phyloP scores from a whole-genome alignment of 371 early-diverging fungal species.

The Mortierella sp. region DNA sequence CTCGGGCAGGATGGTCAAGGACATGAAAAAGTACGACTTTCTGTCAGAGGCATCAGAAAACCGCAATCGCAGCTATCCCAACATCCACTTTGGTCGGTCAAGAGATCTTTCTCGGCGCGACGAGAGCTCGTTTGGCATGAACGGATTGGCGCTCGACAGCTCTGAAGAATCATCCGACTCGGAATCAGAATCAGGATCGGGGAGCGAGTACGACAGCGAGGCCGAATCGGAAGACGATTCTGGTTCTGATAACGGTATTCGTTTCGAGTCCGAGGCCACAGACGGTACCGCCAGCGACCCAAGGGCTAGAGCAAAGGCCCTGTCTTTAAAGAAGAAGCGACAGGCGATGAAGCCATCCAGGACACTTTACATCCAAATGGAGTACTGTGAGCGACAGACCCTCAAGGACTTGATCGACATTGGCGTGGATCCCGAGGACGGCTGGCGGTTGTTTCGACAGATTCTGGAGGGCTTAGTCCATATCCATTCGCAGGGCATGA shows the following conservation, averaged over 20 bases:
- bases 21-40: slow-evolving; percentile 66
- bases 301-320: slow-evolving; percentile 33
- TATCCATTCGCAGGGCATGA: slow-evolving; percentile 90
- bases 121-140: slow-evolving; percentile 56
- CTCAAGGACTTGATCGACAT: slow-evolving; percentile 89
- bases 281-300: slow-evolving; percentile 42
- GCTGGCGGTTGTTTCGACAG: slow-evolving; percentile 79
- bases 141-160: slow-evolving; percentile 63
- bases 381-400: slow-evolving; percentile 96
- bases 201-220: slow-evolving; percentile 62
- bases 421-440: slow-evolving; percentile 66
- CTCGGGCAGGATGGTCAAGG: slow-evolving; percentile 56
- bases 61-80: slow-evolving; percentile 67
- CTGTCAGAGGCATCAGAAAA: slow-evolving; percentile 61
- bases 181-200: slow-evolving; percentile 52
- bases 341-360: slow-evolving; percentile 57
- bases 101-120: slow-evolving; percentile 35
- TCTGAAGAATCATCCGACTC: slow-evolving; percentile 56
- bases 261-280: slow-evolving; percentile 36
- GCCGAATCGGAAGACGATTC: slow-evolving; percentile 63
- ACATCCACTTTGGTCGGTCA: slow-evolving; percentile 59
- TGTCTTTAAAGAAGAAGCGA: slow-evolving; percentile 31
- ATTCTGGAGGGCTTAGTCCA: slow-evolving; percentile 91
- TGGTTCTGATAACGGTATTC: slow-evolving; percentile 54
- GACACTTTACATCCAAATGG: slow-evolving; percentile 96